These are phyloP conservation scores for Leishmania braziliensis DNA, from an alignment of 208 protist genomes.

Conservation along the genomic window DNA sequence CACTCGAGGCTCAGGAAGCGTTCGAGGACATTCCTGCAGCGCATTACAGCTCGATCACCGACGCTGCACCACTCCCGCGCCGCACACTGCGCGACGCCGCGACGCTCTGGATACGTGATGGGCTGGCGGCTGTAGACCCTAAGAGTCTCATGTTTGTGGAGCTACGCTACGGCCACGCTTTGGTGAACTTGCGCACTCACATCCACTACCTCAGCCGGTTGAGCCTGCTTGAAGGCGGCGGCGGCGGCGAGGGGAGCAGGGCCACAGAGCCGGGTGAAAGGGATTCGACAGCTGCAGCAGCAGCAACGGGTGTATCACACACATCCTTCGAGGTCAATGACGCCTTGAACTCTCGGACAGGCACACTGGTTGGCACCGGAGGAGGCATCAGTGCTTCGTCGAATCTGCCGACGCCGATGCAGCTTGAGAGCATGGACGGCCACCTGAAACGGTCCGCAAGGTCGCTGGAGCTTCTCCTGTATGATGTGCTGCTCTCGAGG, in stretches of 20 bases:
- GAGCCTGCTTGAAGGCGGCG: constrained; percentile 2
- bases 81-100: constrained; percentile 16
- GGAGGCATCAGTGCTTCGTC: not conserved
- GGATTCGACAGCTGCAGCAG: not conserved
- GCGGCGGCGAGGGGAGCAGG: not conserved
- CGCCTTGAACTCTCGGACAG: not conserved
- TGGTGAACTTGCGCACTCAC: constrained; percentile 29
- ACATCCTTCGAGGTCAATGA: not conserved
- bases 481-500: constrained; percentile 26
- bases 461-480: constrained; percentile 21
- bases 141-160: constrained; percentile 28
- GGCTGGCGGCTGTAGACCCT: constrained; percentile 9
- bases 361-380: not conserved
- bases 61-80: constrained; percentile 2
- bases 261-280: not conserved
- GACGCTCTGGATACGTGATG: constrained; percentile 15
- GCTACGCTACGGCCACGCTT: constrained; percentile 20
- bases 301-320: not conserved
- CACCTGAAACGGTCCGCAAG: constrained; percentile 18
- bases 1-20: constrained; percentile 7
- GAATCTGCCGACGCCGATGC: not conserved
- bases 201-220: constrained; percentile 28
- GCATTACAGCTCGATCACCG: not conserved
- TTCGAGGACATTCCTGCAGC: constrained; percentile 24
- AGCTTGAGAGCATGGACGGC: constrained; percentile 15